Conservation (phyloP, 352 stramenopile species). For the Globisporangium orthogonon region DNA sequence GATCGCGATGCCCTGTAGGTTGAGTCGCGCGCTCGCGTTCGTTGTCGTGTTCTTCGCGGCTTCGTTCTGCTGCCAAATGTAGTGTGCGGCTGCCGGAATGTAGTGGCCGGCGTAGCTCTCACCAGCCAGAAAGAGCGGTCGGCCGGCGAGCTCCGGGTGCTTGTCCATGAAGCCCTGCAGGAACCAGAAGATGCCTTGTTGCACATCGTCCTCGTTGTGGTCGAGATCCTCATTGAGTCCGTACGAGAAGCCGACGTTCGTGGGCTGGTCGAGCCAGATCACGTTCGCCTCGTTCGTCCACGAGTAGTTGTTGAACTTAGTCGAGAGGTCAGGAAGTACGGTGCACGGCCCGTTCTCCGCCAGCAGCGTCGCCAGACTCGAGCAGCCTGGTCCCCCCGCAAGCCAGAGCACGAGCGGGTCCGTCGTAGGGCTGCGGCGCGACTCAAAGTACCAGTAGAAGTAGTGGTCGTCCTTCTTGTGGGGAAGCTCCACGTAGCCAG, state of each 20-base stretch:
- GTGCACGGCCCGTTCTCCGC: slow-evolving; percentile 29
- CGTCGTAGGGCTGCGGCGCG: slow-evolving; percentile 10
- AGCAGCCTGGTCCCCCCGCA: slow-evolving; percentile 29
- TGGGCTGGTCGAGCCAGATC: slow-evolving; percentile 36
- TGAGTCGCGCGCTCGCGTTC: slow-evolving; percentile 11
- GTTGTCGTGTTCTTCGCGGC: slow-evolving; percentile 1
- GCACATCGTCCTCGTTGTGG: slow-evolving; percentile 28
- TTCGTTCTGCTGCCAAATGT: slow-evolving; percentile 22
- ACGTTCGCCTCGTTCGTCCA: slow-evolving; percentile 37
- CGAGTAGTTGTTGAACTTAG: slow-evolving; percentile 22
- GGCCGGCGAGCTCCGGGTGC: slow-evolving; percentile 25
- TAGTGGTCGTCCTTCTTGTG: slow-evolving; percentile 39
- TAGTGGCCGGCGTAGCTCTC: slow-evolving; percentile 39
- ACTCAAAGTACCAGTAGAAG: slow-evolving; percentile 44
- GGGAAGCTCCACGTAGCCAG: slow-evolving; percentile 27
- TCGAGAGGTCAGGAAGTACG: slow-evolving; percentile 17
- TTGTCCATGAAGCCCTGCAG: slow-evolving; percentile 28
- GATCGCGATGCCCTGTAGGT: slow-evolving; percentile 32
- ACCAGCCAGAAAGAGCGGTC: slow-evolving; percentile 25
- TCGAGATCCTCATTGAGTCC: slow-evolving; percentile 15
- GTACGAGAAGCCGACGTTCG: slow-evolving; percentile 31
- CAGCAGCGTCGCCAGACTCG: slow-evolving; percentile 27
- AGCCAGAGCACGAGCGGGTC: slow-evolving; percentile 32
- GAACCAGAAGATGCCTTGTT: slow-evolving; percentile 34
- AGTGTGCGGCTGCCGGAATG: slow-evolving; percentile 26